These are phyloP conservation scores for Aspergillus glaucus DNA, from an alignment of 2,329 filamentous ascomycete species.

Conservation along the genomic window DNA sequence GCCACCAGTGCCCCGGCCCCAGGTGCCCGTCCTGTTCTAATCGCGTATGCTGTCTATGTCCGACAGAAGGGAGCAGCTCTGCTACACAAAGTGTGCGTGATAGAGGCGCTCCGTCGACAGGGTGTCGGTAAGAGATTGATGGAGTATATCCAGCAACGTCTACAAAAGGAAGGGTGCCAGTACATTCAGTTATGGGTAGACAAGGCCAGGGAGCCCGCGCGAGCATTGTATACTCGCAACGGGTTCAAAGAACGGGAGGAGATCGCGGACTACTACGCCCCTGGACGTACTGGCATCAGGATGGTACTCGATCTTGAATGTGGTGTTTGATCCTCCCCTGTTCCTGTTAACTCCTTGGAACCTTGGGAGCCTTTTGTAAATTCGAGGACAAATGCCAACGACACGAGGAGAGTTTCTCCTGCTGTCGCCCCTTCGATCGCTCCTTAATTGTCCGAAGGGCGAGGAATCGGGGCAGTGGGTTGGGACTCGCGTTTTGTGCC, in stretches of 20 bases:
- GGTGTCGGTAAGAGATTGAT: constrained; percentile 44
- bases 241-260: constrained; percentile 44
- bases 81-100: constrained; percentile 49
- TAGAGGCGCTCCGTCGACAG: constrained; percentile 39
- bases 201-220: constrained; percentile 39
- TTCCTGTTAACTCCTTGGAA: constrained; percentile 4
- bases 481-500: constrained; percentile 13
- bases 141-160: constrained; percentile 35
- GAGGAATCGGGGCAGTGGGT: constrained; percentile 13
- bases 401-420: constrained; percentile 3
- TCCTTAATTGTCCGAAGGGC: constrained; percentile 16
- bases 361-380: constrained; percentile 2
- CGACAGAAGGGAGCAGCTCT: constrained; percentile 40
- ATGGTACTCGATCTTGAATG: constrained; percentile 35
- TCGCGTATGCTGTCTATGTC: constrained; percentile 45
- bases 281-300: constrained; percentile 42
- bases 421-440: constrained; percentile 12
- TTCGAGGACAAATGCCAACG: not conserved
- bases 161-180: constrained; percentile 43
- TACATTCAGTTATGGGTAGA: constrained; percentile 49
- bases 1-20: constrained; percentile 14
- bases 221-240: constrained; percentile 39
- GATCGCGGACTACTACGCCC: constrained; percentile 46
- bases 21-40: constrained; percentile 18
- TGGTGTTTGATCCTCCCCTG: constrained; percentile 19